phyloP scores from a whole-genome alignment of 768 basidiomycete genomes.

The Amanita molliuscula region DNA sequence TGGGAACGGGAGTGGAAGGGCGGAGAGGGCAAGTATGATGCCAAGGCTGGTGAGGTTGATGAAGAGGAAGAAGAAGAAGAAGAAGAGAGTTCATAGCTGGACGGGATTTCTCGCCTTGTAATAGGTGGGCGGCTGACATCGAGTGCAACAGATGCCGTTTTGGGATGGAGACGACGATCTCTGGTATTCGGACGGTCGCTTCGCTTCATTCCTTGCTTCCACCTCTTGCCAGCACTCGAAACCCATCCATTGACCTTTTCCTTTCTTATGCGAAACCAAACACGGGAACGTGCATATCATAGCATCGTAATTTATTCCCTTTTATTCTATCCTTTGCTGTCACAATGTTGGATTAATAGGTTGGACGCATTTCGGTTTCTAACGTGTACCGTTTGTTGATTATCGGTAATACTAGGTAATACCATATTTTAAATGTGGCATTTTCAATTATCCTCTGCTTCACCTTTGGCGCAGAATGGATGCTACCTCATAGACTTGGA shows the following conservation, averaged over 20 bases:
- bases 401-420: not conserved
- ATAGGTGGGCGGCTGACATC: not conserved
- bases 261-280: not conserved
- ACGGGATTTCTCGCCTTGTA: not conserved
- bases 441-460: no score
- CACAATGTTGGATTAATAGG: not conserved
- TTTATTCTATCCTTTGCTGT: not conserved
- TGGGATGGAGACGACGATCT: not conserved
- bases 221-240: not conserved
- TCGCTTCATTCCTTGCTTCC: not conserved
- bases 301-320: not conserved
- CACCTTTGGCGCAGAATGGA: not conserved
- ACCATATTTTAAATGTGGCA: not conserved
- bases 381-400: not conserved
- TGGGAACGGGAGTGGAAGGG: conserved; percentile 88
- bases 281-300: not conserved
- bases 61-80: conserved; percentile 41
- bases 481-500: not conserved
- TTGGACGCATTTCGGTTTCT: not conserved
- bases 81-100: conserved; percentile 16
- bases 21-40: conserved; percentile 37
- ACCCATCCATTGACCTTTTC: not conserved
- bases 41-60: conserved; percentile 15
- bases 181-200: no score
- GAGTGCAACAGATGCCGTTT: not conserved